Conservation (phyloP, 2,329 filamentous ascomycete species). For the Cercospora sojina region DNA sequence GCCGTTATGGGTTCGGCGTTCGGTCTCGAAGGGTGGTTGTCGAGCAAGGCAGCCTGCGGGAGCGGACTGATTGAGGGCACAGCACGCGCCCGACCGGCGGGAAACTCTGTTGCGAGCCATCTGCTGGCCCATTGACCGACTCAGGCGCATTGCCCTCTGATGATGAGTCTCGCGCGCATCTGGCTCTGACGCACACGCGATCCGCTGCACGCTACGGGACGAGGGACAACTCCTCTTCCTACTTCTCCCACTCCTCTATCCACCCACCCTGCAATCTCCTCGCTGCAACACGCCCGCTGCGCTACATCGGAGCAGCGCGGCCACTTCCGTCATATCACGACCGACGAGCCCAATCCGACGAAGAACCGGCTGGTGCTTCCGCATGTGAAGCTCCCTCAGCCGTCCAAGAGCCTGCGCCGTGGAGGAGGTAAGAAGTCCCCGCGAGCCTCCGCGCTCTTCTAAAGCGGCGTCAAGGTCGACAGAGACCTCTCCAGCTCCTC, state of each 20-base stretch:
- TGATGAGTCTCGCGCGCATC: background rate
- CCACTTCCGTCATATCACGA: constrained; percentile 10
- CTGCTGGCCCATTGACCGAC: background rate
- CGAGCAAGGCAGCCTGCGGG: background rate
- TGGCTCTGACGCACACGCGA: background rate
- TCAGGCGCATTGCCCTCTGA: background rate
- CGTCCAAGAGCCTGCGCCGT: constrained; percentile 10
- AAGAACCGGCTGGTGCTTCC: constrained; percentile 22
- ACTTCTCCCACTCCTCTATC: background rate
- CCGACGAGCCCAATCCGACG: constrained; percentile 15
- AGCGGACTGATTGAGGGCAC: background rate
- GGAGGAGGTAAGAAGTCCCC: constrained; percentile 19
- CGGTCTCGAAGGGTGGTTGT: background rate
- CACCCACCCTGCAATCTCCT: background rate
- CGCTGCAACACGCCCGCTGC: background rate
- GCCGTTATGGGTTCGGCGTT: background rate
- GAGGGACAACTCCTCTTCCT: background rate
- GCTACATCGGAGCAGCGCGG: background rate
- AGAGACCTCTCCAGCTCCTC: constrained; percentile 1
- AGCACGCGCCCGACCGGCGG: constrained; percentile 1
- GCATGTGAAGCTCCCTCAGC: constrained; percentile 21
- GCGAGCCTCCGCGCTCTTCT: constrained; percentile 19
- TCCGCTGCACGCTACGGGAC: constrained; percentile 1
- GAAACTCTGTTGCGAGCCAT: constrained; percentile 1
- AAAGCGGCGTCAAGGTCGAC: constrained; percentile 12